Conservation (phyloP, 2,329 filamentous ascomycete genomes). For the Trichoderma citrinoviride region DNA sequence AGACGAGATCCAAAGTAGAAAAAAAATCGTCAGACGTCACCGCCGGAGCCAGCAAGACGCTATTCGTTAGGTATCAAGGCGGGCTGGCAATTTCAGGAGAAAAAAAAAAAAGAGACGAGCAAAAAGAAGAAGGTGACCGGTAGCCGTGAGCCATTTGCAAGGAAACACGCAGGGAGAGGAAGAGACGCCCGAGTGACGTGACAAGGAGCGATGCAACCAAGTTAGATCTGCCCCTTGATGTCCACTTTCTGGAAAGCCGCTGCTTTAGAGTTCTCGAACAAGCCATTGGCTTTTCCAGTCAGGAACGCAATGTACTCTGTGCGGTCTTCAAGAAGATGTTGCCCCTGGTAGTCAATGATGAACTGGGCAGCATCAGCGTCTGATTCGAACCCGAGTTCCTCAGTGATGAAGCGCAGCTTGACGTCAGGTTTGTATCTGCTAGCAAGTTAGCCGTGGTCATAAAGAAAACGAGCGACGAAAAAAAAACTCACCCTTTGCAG, state of each 20-base stretch:
- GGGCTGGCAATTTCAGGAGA: not conserved
- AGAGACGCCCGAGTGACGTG: not conserved
- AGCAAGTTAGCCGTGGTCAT: conserved; percentile 43
- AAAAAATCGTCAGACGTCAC: not conserved
- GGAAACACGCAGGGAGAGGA: not conserved
- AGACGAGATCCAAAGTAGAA: not conserved
- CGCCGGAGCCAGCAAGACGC: not conserved
- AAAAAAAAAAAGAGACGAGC: not conserved
- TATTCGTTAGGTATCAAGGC: conserved; percentile 11
- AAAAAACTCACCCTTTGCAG: conserved; percentile 81
- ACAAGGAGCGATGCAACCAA: conserved; percentile 21
- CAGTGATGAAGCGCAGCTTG: conserved; percentile 85
- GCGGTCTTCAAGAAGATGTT: conserved; percentile 73
- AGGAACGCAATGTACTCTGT: conserved; percentile 70
- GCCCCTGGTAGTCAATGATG: conserved; percentile 74
- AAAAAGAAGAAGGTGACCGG: not conserved
- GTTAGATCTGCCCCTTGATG: conserved; percentile 94
- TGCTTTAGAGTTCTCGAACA: conserved; percentile 72
- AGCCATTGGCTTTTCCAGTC: conserved; percentile 66
- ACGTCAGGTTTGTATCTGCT: conserved; percentile 87
- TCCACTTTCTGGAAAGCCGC: conserved; percentile 84
- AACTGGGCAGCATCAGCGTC: conserved; percentile 90
- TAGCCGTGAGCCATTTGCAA: not conserved
- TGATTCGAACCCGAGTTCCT: conserved; percentile 93
- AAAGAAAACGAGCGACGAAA: not conserved